Percentiles rank a stretch among this genome's conserved stretches.
Evolutionary conservation across 2,329 filamentous ascomycete genomes (phyloP).

Genomic region (Coniosporium tulheliwenetii): DNA sequence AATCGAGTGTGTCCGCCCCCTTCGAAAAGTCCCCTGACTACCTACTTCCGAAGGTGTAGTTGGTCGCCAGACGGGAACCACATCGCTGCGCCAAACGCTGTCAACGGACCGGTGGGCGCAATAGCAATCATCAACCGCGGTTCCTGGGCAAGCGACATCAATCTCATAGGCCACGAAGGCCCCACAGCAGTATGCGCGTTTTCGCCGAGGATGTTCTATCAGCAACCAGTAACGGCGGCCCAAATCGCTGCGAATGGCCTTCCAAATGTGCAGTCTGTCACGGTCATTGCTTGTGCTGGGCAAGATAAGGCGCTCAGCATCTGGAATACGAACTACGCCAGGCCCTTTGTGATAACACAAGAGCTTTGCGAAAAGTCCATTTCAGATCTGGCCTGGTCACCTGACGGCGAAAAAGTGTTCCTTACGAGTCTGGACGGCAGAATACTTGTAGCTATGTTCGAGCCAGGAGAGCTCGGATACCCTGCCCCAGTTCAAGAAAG

Average conservation of each 20-base stretch:
- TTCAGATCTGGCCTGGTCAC: slow-evolving; percentile 86
- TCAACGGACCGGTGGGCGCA: slow-evolving; percentile 92
- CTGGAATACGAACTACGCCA: slow-evolving; percentile 92
- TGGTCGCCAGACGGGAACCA: slow-evolving; percentile 97
- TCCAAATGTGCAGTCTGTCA: slow-evolving; percentile 44
- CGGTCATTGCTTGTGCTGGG: slow-evolving; percentile 89
- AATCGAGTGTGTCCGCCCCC: slow-evolving; percentile 75
- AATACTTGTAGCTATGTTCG: slow-evolving; percentile 69
- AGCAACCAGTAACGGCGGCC: slow-evolving; percentile 42
- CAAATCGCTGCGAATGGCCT: slow-evolving; percentile 29
- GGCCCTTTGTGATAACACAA: slow-evolving; percentile 79
- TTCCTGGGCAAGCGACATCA: slow-evolving; percentile 92
- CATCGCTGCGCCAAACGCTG: slow-evolving; percentile 90
- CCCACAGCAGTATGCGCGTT: slow-evolving; percentile 97
- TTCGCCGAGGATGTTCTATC: slow-evolving; percentile 75
- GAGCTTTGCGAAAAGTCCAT: slow-evolving; percentile 84
- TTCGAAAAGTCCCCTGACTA: slow-evolving; percentile 92
- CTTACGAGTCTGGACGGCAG: slow-evolving; percentile 80
- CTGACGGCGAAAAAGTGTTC: slow-evolving; percentile 76
- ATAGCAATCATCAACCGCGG: slow-evolving; percentile 90
- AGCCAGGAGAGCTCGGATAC: slow-evolving; percentile 77
- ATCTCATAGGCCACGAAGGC: slow-evolving; percentile 90
- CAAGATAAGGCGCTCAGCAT: slow-evolving; percentile 93
- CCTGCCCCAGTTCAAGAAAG: slow-evolving; percentile 78
- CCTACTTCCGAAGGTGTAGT: slow-evolving; percentile 89